A percentile compares a stretch with the other conserved stretches of the same genome.
Evolutionary conservation across 148 eudicot species (phyloP).

Genomic region (Nepenthes mirabilis): DNA sequence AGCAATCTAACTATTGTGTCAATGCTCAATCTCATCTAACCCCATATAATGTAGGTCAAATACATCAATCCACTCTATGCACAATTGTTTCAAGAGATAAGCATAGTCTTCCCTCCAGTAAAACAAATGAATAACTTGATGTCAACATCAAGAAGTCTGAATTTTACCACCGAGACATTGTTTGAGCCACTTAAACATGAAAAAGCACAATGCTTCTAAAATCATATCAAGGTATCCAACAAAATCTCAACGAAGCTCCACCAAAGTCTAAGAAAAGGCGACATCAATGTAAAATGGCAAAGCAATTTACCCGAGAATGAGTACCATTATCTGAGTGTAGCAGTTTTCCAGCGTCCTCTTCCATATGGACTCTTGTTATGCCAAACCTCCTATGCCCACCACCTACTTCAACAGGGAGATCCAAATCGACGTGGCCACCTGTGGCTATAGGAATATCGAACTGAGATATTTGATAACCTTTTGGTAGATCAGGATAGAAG

Average conservation of each 20-base stretch:
- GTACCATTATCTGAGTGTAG: conserved; percentile 68
- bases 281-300: background rate
- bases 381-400: conserved; percentile 95
- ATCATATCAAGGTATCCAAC: background rate
- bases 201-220: background rate
- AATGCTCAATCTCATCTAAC: background rate
- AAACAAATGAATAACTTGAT: too few species aligned
- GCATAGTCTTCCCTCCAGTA: too few species aligned
- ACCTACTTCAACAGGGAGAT: conserved; percentile 85
- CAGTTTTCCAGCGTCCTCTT: conserved; percentile 96
- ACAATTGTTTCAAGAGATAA: too few species aligned
- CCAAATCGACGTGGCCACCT: conserved; percentile 77
- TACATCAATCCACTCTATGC: too few species aligned
- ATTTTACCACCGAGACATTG: too few species aligned
- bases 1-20: too few species aligned
- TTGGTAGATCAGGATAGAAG: conserved; percentile 95
- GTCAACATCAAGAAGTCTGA: too few species aligned
- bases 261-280: background rate
- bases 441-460: conserved; percentile 91
- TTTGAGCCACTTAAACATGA: background rate
- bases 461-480: conserved; percentile 96
- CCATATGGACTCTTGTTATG: conserved; percentile 93
- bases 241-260: background rate
- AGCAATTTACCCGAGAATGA: conserved; percentile 60
- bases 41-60: too few species aligned